Percentiles rank a stretch among this genome's conserved stretches.
These are phyloP conservation scores for Paecilomyces sp. DNA, from an alignment of 2,329 filamentous ascomycete genomes.

Conservation along the genomic window DNA sequence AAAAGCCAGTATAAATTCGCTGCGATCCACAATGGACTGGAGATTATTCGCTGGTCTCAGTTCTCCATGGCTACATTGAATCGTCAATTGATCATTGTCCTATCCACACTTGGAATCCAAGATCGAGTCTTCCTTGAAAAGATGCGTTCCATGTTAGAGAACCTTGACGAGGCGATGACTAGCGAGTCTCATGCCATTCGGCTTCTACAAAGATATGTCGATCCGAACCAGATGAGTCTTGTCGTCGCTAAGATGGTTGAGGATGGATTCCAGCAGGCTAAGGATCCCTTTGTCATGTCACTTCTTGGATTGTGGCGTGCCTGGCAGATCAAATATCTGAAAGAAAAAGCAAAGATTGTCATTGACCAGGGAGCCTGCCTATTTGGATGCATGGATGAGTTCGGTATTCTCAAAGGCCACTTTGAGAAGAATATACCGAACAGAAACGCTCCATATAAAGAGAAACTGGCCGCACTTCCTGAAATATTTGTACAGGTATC, in stretches of 20 bases:
- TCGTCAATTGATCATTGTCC: conserved; percentile 79
- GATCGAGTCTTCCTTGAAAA: conserved; percentile 61
- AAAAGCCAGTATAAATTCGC: conserved; percentile 84
- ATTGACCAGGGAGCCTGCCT: conserved; percentile 80
- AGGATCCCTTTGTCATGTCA: conserved; percentile 77
- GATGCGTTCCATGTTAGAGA: conserved; percentile 58
- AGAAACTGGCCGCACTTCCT: conserved; percentile 54
- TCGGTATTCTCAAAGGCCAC: conserved; percentile 65
- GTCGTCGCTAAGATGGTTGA: conserved; percentile 67
- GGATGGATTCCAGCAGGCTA: conserved; percentile 66
- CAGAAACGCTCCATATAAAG: conserved; percentile 23
- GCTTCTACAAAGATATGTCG: conserved; percentile 67
- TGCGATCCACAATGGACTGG: conserved; percentile 62
- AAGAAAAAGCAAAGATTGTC: conserved; percentile 82
- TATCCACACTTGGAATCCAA: conserved; percentile 68
- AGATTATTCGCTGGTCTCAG: conserved; percentile 76
- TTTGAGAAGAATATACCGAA: conserved; percentile 40
- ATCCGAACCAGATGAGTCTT: conserved; percentile 76
- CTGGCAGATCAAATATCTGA: conserved; percentile 83
- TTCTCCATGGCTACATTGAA: conserved; percentile 77
- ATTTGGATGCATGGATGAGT: conserved; percentile 85
- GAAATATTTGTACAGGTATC: conserved; percentile 86
- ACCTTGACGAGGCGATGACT: conserved; percentile 63
- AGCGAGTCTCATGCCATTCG: conserved; percentile 57
- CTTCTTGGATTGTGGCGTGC: conserved; percentile 77